These are phyloP conservation scores for Cairneyella variabilis DNA, from an alignment of 495 filamentous ascomycete genomes.

Conservation along the genomic window DNA sequence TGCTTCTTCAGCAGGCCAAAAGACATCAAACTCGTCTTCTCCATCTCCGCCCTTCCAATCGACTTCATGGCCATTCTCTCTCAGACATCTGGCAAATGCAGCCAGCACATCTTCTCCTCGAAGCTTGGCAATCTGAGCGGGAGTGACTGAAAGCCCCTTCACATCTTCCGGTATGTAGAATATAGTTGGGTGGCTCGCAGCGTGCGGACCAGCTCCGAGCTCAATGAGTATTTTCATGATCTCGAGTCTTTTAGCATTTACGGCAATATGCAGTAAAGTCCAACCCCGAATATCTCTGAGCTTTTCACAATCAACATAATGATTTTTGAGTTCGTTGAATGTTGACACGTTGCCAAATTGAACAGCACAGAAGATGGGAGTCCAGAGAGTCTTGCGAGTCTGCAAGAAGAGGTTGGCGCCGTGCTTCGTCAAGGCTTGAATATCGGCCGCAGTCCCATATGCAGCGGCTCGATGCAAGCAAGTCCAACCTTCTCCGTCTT, in stretches of 20 bases:
- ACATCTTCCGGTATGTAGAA: slow-evolving; percentile 2
- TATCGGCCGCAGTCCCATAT: slow-evolving; percentile 11
- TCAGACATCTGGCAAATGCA: neutral
- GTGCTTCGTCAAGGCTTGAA: neutral
- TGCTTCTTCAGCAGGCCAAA: slow-evolving; percentile 5
- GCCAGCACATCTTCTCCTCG: neutral
- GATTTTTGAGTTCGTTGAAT: slow-evolving; percentile 1
- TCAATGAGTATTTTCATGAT: neutral
- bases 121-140: slow-evolving; percentile 1
- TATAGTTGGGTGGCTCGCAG: neutral
- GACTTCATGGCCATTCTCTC: neutral
- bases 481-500: slow-evolving; percentile 21
- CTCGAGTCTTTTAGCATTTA: neutral
- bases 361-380: slow-evolving; percentile 3
- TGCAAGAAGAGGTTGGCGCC: neutral
- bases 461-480: slow-evolving; percentile 20
- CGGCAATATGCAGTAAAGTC: slow-evolving; percentile 3
- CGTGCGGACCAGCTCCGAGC: slow-evolving; percentile 3
- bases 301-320: neutral
- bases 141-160: neutral
- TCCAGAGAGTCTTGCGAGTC: neutral
- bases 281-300: neutral
- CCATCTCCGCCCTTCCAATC: neutral
- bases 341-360: slow-evolving; percentile 2
- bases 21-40: neutral